These are phyloP conservation scores for Murraya paniculata DNA, from an alignment of 345 rosid species.

Conservation along the genomic window DNA sequence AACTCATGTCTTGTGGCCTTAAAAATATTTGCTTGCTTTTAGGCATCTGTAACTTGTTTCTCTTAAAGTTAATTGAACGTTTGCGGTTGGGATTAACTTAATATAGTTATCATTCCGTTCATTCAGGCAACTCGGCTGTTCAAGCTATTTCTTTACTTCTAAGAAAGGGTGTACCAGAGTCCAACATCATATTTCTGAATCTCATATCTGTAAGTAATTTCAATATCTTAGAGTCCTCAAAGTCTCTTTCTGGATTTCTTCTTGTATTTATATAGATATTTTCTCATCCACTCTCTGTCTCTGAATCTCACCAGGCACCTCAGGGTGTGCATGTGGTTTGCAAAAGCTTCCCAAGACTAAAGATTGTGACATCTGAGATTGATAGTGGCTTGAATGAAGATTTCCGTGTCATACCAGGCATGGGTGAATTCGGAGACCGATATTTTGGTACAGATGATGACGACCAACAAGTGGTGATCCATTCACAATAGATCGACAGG, in stretches of 20 bases:
- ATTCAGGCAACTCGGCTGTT: conserved; percentile 90
- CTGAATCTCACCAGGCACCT: conserved; percentile 68
- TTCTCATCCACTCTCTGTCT: background rate
- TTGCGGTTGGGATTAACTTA: background rate
- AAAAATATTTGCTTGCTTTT: background rate
- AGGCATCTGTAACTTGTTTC: background rate
- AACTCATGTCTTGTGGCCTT: background rate
- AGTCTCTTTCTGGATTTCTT: conserved; percentile 6
- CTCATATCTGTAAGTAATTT: conserved; percentile 75
- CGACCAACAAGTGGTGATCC: conserved; percentile 36
- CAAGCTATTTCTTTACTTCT: conserved; percentile 84
- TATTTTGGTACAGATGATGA: conserved; percentile 97
- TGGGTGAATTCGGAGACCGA: conserved; percentile 98
- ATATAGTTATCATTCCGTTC: background rate
- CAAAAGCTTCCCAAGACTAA: conserved; percentile 80
- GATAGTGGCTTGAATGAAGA: conserved; percentile 87
- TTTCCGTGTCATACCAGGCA: conserved; percentile 92
- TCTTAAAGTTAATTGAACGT: background rate
- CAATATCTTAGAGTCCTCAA: background rate
- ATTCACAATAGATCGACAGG: conserved; percentile 12
- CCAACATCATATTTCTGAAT: conserved; percentile 92
- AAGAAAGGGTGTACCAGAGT: conserved; percentile 88
- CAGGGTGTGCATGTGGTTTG: conserved; percentile 98
- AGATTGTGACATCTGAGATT: conserved; percentile 98
- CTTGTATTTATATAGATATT: background rate